Evolutionary conservation across 2,329 filamentous ascomycete genomes (phyloP).

Genomic region (Rhinocladiella similis): DNA sequence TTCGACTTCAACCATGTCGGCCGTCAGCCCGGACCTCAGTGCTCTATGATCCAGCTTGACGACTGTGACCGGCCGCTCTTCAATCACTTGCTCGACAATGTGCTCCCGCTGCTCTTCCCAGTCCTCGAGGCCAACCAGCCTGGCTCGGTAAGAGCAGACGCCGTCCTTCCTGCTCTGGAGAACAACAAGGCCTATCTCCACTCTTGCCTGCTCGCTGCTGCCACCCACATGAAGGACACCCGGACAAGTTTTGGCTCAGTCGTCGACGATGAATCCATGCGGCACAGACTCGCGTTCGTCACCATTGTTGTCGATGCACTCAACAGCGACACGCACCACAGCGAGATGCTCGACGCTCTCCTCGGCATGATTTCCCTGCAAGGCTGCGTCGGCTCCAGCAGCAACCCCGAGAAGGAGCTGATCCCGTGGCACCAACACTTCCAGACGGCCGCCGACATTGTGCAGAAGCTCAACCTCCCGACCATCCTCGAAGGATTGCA

Average conservation of each 20-base stretch:
- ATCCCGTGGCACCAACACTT: slow-evolving; percentile 98
- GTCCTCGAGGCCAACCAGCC: slow-evolving; percentile 88
- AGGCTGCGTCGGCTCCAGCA: slow-evolving; percentile 80
- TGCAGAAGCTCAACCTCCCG: slow-evolving; percentile 80
- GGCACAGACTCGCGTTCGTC: slow-evolving; percentile 86
- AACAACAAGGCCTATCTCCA: slow-evolving; percentile 92
- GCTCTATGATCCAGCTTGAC: slow-evolving; percentile 71
- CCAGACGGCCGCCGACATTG: slow-evolving; percentile 81
- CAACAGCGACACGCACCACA: slow-evolving; percentile 75
- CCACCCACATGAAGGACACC: slow-evolving; percentile 85
- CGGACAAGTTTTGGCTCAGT: slow-evolving; percentile 40
- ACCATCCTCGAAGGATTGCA: slow-evolving; percentile 60
- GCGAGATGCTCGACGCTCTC: slow-evolving; percentile 86
- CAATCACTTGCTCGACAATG: slow-evolving; percentile 86
- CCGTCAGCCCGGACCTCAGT: slow-evolving; percentile 49
- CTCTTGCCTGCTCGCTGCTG: slow-evolving; percentile 90
- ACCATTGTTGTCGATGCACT: slow-evolving; percentile 81
- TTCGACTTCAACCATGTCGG: slow-evolving; percentile 76
- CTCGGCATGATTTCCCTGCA: slow-evolving; percentile 97
- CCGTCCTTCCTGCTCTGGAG: slow-evolving; percentile 84
- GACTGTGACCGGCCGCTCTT: slow-evolving; percentile 84
- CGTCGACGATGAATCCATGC: slow-evolving; percentile 79
- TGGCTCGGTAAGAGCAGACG: slow-evolving; percentile 74
- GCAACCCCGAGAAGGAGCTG: slow-evolving; percentile 77
- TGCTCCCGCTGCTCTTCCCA: slow-evolving; percentile 86